These are phyloP conservation scores for Erodium maritimum DNA, from an alignment of 345 rosid genomes.

Conservation along the genomic window DNA sequence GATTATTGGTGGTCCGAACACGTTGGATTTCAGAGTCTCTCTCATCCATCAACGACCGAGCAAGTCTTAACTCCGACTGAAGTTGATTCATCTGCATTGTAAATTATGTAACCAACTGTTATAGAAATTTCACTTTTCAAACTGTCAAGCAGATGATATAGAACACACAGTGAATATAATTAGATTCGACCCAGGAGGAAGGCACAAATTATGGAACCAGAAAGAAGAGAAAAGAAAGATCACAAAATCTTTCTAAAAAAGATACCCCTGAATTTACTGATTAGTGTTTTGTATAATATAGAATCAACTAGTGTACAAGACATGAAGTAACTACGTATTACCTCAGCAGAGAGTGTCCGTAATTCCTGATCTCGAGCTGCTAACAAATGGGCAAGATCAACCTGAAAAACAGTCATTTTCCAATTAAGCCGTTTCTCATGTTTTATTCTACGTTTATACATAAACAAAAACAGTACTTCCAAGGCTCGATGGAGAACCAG, in stretches of 20 bases:
- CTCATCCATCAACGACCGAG: slow-evolving; percentile 80
- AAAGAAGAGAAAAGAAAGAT: no score
- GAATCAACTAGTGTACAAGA: not conserved
- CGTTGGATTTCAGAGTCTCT: slow-evolving; percentile 74
- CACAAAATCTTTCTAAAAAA: no score
- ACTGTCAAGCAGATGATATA: not conserved
- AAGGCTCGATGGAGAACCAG: not conserved
- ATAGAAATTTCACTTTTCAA: not conserved
- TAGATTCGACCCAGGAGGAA: not conserved
- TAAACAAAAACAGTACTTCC: not conserved
- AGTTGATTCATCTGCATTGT: slow-evolving; percentile 66
- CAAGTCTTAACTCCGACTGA: slow-evolving; percentile 84
- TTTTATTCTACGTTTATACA: not conserved
- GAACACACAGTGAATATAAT: not conserved
- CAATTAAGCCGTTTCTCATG: not conserved
- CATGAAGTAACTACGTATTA: slow-evolving; percentile 12
- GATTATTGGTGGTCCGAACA: slow-evolving; percentile 63
- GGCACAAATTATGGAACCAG: not conserved
- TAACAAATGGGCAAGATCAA: slow-evolving; percentile 85
- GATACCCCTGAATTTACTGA: not conserved
- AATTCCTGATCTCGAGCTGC: slow-evolving; percentile 93
- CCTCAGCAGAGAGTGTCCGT: slow-evolving; percentile 89
- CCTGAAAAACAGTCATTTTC: slow-evolving; percentile 32
- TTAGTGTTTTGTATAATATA: not conserved
- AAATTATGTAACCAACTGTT: slow-evolving; percentile 7